Base-by-base conservation (phyloP, 176 grass and related monocot genomes). In the Triticum turgidum region DNA sequence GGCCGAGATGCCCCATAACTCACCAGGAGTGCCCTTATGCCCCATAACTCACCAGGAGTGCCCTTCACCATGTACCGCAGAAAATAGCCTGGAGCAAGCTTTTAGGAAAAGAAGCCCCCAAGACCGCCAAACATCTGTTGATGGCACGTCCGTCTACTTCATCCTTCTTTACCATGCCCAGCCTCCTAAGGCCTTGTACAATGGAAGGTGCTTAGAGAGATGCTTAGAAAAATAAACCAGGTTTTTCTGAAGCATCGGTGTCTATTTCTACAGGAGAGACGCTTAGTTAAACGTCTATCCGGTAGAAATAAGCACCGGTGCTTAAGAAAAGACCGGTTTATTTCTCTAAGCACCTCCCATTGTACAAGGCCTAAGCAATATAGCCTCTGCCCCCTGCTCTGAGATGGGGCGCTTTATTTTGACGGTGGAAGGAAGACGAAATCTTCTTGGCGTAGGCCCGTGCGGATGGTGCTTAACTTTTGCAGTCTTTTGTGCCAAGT, bases 391-490 rank as follows among this genome's bases (percentile, higher is more conserved):
- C 73, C 45, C 3, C 45, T 33, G 47, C 25, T 76, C 15, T 1
- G 45, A 51, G 45, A 76, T 76, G 73, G 73, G 73, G 3, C 45
- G 17, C 30, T 76, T 76, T 33, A 76, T 76, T 56, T 54, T 76
- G 45, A 76, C 29, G 45, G 7, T 9, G 44, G 73, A 11, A 33
- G 45, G 15, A 21, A 76, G 7, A 54, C 8, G 73, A 9, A 76
- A 52, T 52, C 72, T 7, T 45, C n/a, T 74, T 25, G 3, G 3
- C 12, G 4, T 4, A 47, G 5, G 71, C 22, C 22, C 71, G 6
- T 47, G 44, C 24, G 13, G 2, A 54, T 20, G 73, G 45, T 15
- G 4, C 45, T 76, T 76, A 3, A 11, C 73, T 15, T 54, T 76
- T 54, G 73, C 45, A 11, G 10, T 54, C 73, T 76, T 56, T 1